Evolutionary conservation across 345 rosid species (phyloP), one percentile per base, ranked within the genome.

Genomic region (Rhodamnia argentea): DNA sequence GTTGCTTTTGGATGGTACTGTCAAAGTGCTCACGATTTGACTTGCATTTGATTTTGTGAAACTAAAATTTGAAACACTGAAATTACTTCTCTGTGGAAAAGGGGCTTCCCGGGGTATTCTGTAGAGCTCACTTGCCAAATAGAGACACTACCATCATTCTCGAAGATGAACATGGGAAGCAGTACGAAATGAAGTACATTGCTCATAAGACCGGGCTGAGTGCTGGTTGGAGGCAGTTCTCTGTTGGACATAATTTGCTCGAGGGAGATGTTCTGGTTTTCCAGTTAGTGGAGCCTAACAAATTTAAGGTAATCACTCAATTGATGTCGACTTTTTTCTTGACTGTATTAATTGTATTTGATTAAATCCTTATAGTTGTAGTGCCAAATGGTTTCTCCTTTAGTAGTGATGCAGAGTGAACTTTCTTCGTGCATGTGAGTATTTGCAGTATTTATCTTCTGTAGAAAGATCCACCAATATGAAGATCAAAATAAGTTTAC

Each of bases 151-250:
- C 87, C 2, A 83, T 96, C 40, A 85, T 87, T 82, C 89, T 96
- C 89, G 94, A 90, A 89, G 95, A 95, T 87, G 99, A 95, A 87
- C 83, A 83, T 88, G 97, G 92, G 24, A 74, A 86, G 50, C 91
- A 83, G 54, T 92, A 85, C 50, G 89, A 83, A 85, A 91, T 93
- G 88, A 91, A 92, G 62, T 94, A 95, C 91, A 88, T 94, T 64
- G 94, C 93, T 51, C 88, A 91, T 81, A 95, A 89, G 89, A 95
- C 93, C 7, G 98, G 98, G 89, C 92, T 96, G 86, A 95, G 99
- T 90, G 98, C 97, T 91, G 99, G 99, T 74, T 96, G 99, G 99
- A 91, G 94, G 87, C 95, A 92, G 86, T 96, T 96, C 86, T 92
- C 92, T 37, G 86, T 90, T 86, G 93, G 91, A 23, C 97, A 94